phyloP scores from a whole-genome alignment of 495 filamentous ascomycete species.

The Aspergillus cristatus region DNA sequence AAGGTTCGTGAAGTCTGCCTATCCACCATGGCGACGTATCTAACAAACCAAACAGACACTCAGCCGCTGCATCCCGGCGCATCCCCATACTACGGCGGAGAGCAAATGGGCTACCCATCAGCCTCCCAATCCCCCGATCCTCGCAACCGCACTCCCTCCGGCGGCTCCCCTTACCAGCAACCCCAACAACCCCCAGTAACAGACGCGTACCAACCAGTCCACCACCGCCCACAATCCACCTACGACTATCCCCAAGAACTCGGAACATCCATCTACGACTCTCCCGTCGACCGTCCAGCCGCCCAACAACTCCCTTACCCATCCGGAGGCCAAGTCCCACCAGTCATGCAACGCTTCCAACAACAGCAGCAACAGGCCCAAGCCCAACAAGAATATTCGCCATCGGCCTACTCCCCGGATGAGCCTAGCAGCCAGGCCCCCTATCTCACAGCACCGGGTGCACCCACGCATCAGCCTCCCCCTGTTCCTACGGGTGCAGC shows the following conservation, averaged over 20 bases:
- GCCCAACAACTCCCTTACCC: conserved; percentile 38
- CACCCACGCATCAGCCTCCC: conserved; percentile 42
- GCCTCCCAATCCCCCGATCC: conserved; percentile 37
- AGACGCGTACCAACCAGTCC: conserved; percentile 32
- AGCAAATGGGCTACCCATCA: conserved; percentile 28
- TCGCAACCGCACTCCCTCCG: conserved; percentile 30
- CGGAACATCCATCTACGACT: conserved; percentile 76
- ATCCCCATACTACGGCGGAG: conserved; percentile 25
- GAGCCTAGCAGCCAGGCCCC: conserved; percentile 42
- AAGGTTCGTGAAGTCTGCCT: conserved; percentile 26
- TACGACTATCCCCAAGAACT: conserved; percentile 76
- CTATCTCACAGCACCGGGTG: conserved; percentile 39
- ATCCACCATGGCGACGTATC: background rate
- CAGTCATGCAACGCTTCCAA: conserved; percentile 18
- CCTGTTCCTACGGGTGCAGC: conserved; percentile 31
- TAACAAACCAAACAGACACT: conserved; percentile 18
- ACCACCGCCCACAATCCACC: conserved; percentile 59
- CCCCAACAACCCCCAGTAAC: conserved; percentile 29
- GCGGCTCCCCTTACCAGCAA: conserved; percentile 25
- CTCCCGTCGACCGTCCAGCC: conserved; percentile 49
- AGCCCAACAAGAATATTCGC: conserved; percentile 42
- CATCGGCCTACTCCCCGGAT: conserved; percentile 51
- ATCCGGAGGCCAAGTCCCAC: conserved; percentile 20
- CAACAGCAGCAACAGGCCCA: conserved; percentile 29
- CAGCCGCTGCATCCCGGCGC: conserved; percentile 21